phyloP scores from a whole-genome alignment of 2,329 filamentous ascomycete species.

The Xylaria sp. region DNA sequence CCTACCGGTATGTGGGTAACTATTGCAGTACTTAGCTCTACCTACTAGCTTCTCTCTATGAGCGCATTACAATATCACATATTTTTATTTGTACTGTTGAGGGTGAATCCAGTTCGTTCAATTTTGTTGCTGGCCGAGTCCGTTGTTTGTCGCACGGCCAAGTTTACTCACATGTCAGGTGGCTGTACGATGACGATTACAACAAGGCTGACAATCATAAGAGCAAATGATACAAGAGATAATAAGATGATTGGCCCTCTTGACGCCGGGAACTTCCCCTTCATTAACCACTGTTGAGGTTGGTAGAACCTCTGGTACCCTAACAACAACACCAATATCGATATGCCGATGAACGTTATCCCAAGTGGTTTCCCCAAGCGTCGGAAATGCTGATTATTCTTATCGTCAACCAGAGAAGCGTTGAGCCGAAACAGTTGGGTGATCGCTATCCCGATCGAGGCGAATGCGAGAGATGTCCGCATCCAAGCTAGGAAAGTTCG shows the following conservation, averaged over 20 bases:
- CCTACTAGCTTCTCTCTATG: neutral
- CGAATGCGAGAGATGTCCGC: conserved; percentile 82
- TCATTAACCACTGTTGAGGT: conserved; percentile 81
- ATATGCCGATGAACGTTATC: conserved; percentile 79
- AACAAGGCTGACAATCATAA: conserved; percentile 70
- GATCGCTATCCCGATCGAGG: conserved; percentile 83
- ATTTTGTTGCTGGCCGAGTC: conserved; percentile 7
- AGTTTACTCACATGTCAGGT: conserved; percentile 15
- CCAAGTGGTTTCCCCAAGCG: conserved; percentile 79
- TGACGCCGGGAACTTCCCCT: conserved; percentile 82
- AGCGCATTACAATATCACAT: neutral
- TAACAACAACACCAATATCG: conserved; percentile 78
- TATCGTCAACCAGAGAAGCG: conserved; percentile 63
- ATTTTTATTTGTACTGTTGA: neutral
- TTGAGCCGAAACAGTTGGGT: conserved; percentile 89
- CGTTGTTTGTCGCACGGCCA: neutral
- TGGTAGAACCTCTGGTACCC: conserved; percentile 84
- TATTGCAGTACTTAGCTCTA: neutral
- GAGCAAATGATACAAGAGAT: conserved; percentile 70
- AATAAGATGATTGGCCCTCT: conserved; percentile 79
- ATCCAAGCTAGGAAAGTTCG: conserved; percentile 89
- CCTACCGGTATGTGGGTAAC: neutral
- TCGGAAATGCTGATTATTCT: conserved; percentile 55
- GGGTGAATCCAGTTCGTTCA: neutral
- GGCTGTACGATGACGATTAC: conserved; percentile 68